Conservation (phyloP, 768 basidiomycete genomes). For the Gautieria morchelliformis region DNA sequence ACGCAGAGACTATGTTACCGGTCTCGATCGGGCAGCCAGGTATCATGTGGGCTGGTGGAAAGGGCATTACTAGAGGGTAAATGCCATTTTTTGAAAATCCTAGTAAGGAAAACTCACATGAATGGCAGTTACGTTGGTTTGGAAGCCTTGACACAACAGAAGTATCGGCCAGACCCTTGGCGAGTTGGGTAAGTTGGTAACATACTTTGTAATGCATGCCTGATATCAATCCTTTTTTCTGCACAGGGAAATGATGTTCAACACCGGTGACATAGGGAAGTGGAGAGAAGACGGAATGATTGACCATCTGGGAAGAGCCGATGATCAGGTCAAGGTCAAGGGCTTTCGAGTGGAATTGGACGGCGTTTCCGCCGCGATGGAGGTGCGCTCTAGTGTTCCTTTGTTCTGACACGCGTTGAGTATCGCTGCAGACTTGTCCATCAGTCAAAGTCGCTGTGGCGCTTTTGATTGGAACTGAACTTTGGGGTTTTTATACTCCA, state of each 20-base stretch:
- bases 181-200: conserved; percentile 30
- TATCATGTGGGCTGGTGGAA: conserved; percentile 57
- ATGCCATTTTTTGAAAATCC: conserved; percentile 38
- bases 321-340: conserved; percentile 60
- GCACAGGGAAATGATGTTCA: conserved; percentile 39
- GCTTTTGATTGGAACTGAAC: conserved; percentile 38
- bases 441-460: conserved; percentile 39
- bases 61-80: conserved; percentile 47
- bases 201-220: not conserved
- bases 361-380: conserved; percentile 51
- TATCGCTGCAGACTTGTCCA: conserved; percentile 26
- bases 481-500: conserved; percentile 50
- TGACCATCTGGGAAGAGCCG: conserved; percentile 49
- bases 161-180: conserved; percentile 44
- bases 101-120: not conserved
- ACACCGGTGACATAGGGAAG: conserved; percentile 51
- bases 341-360: conserved; percentile 59
- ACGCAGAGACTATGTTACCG: conserved; percentile 21
- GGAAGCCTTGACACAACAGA: conserved; percentile 29
- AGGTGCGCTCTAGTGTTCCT: conserved; percentile 24
- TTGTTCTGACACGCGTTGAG: conserved; percentile 10
- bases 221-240: conserved; percentile 12
- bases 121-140: not conserved
- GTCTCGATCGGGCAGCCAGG: conserved; percentile 26
- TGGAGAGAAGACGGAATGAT: conserved; percentile 45